phyloP scores from a whole-genome alignment of 495 filamentous ascomycete species.

The Penicillium subrubescens region DNA sequence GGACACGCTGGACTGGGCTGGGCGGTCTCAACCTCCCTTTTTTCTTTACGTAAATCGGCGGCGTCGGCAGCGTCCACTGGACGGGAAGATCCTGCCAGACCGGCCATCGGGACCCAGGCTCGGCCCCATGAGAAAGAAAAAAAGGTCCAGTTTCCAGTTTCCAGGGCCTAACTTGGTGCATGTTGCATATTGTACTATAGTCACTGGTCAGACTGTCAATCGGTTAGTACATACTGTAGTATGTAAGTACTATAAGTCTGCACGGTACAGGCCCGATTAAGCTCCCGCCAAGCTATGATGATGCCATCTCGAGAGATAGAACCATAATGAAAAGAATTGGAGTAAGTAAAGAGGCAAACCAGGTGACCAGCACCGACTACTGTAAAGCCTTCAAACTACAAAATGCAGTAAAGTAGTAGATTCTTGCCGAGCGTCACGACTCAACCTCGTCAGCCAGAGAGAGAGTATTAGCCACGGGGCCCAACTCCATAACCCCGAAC shows the following conservation, averaged over 20 bases:
- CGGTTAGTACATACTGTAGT: neutral
- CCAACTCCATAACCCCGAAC: neutral
- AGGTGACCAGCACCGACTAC: neutral
- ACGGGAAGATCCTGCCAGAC: slow-evolving; percentile 26
- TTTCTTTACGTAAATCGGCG: slow-evolving; percentile 42
- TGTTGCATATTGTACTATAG: too few species aligned
- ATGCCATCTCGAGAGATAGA: neutral
- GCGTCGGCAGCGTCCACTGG: slow-evolving; percentile 20
- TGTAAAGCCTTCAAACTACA: neutral
- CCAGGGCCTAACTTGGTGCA: neutral
- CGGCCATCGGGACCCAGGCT: slow-evolving; percentile 23
- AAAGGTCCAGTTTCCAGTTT: neutral
- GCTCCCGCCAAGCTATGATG: slow-evolving; percentile 15
- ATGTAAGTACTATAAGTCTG: neutral
- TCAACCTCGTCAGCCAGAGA: too few species aligned
- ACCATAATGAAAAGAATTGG: neutral
- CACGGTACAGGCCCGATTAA: slow-evolving; percentile 2
- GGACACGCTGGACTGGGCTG: slow-evolving; percentile 5
- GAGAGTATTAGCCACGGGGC: neutral
- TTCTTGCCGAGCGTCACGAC: neutral
- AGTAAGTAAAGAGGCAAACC: neutral
- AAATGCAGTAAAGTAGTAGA: neutral
- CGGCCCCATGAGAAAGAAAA: slow-evolving; percentile 4
- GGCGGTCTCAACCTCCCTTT: slow-evolving; percentile 16
- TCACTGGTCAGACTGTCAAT: too few species aligned